phyloP scores from a whole-genome alignment of 2,329 filamentous ascomycete species.

The Penicillium crustosum region DNA sequence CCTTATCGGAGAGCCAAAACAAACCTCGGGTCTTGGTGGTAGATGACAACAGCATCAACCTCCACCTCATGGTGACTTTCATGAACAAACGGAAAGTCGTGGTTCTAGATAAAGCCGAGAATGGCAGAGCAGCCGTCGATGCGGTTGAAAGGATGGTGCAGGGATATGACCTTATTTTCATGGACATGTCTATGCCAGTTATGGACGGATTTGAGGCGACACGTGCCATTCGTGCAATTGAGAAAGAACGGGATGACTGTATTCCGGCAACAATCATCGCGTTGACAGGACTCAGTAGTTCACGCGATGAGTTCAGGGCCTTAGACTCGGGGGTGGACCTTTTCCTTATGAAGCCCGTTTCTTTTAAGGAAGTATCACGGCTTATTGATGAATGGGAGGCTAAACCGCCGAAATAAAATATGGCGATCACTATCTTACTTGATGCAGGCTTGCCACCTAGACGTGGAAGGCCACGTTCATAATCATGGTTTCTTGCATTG shows the following conservation, averaged over 20 bases:
- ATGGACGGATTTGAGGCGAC: constrained; percentile 51
- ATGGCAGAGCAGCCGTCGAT: constrained; percentile 44
- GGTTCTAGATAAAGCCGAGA: constrained; percentile 38
- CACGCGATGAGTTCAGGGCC: constrained; percentile 41
- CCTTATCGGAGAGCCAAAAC: no score
- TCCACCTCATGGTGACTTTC: no score
- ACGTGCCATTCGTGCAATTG: constrained; percentile 39
- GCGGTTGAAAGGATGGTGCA: constrained; percentile 30
- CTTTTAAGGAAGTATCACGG: constrained; percentile 42
- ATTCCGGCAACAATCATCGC: constrained; percentile 42
- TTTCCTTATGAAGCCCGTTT: constrained; percentile 49
- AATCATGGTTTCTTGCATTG: background rate
- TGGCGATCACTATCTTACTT: background rate
- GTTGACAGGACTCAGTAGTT: constrained; percentile 44
- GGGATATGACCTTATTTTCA: constrained; percentile 46
- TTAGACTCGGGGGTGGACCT: constrained; percentile 44
- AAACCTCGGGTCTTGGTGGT: no score
- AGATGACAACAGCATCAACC: no score
- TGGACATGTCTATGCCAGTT: constrained; percentile 50
- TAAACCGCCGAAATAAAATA: background rate
- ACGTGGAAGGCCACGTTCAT: background rate
- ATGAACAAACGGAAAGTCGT: no score
- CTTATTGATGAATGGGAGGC: constrained; percentile 35
- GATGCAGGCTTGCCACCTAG: background rate
- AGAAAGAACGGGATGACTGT: constrained; percentile 20